Evolutionary conservation across 768 basidiomycete species (phyloP), one percentile per base, ranked within the genome.

Genomic region (Russula olivacea): DNA sequence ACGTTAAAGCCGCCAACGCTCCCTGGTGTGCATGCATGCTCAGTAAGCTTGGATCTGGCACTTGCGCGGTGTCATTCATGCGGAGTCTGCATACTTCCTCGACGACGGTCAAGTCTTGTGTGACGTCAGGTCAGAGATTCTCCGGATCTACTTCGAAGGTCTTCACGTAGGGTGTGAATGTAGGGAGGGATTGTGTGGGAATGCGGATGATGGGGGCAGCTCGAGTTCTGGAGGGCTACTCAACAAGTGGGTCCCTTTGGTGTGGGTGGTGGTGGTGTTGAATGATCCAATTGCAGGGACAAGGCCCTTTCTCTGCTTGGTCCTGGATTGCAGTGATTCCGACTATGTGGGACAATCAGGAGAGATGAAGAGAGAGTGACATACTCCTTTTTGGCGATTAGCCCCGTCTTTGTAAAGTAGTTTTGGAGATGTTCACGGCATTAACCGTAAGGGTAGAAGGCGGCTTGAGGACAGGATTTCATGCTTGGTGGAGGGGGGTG

Each of bases 371-470:
- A 32, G 21, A 17, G 38, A 32, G 32, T 40, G 36, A 78, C 87
- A 76, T 75, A 88, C 92, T 83, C 82, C 74, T 80, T 81, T 76
- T 86, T 84, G 40, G 88, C 80, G 28, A 80, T 81, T 59, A 93
- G 81, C 2, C 91, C 91, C 0, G 89, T 85, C 80, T 93, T 93
- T 10, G 90, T 91, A 70, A 95, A 98, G 72, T 94, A 95, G 70
- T 94, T 88, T 74, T 98, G 95, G 47, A 98, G 81, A 72, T 92
- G 72, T 86, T 88, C 14, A 78, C 71, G 8, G 86, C 77, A 72
- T 85, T 88, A 69, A 83, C n/a, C 74, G 73, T 87, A 85, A 0
- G 89, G 89, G 70, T 93, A 93, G 70, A 89, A 85, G 3, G 90
- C 87, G 4, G 88, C 85, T 68, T 84, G 83, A n/a, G 89, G 82